Evolutionary conservation across 768 basidiomycete species (phyloP), one percentile per base, ranked within the genome.

Genomic region (Hypholoma fasciculare): DNA sequence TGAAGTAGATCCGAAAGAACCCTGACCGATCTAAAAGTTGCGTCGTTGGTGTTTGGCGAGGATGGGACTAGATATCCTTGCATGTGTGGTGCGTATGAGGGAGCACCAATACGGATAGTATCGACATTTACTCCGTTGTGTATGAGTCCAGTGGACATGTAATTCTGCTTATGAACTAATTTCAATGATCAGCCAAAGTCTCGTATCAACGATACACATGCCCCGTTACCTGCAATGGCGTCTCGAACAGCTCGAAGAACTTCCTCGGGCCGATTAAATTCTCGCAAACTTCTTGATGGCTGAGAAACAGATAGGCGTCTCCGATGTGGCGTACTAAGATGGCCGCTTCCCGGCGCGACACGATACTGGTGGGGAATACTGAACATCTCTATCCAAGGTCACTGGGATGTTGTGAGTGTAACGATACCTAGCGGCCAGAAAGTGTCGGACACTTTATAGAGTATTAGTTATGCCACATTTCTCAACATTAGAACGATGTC

Each of bases 221-320:
- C n/a, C 26, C 36, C 23, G 23, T 38, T 48, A 60, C 59, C 37
- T 17, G 42, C 17, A 30, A 56, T 52, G 4, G 55, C 49, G 5
- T 56, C 55, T n/a, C 55, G 42, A n/a, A 60, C 16, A 17, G 55
- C 55, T 13, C 30, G 37, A 34, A 60, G 34, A 47, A 56, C 43
- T 20, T 56, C 54, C 19, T 52, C 26, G 14, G 54, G 54, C 4
- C 30, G 36, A 9, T 52, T 20, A 13, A 60, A 56, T 14, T 56
- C 43, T 12, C 36, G 43, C 14, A 58, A 17, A 36, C 17, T 37
- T 47, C 23, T 46, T 17, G 39, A 7, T 7, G 30, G 42, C 4
- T 23, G 23, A 6, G n/a, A n/a, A 34, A 6, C 1, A 34, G 30
- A 34, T 9, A 34, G 30, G 30, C 30, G 30, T 34, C 30, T 34